phyloP scores from a whole-genome alignment of 1,284 basidiomycete genomes.

The Ganoderma sinense region DNA sequence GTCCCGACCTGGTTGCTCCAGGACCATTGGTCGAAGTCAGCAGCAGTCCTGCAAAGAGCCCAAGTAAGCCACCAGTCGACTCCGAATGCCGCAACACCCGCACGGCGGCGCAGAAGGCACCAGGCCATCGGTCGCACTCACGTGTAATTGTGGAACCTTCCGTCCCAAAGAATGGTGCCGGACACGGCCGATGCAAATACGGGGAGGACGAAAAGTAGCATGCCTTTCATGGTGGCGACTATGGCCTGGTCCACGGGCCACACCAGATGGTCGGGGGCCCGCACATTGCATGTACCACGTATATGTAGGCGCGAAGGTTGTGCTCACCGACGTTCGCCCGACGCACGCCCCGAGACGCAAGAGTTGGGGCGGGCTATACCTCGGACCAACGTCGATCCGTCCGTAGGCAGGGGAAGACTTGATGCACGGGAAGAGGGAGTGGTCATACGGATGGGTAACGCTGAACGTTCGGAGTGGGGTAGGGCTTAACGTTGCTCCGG shows the following conservation, averaged over 20 bases:
- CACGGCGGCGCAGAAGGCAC: neutral
- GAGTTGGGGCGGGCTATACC: conserved; percentile 24
- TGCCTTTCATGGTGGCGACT: conserved; percentile 24
- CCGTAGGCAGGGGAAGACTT: conserved; percentile 15
- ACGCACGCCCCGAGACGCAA: conserved; percentile 20
- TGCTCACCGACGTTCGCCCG: conserved; percentile 29
- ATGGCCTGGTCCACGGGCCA: neutral
- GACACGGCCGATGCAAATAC: conserved; percentile 23
- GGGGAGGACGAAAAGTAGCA: conserved; percentile 20
- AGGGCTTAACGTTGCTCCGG: neutral
- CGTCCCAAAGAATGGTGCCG: conserved; percentile 37
- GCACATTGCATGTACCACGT: conserved; percentile 3
- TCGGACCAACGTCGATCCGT: conserved; percentile 35
- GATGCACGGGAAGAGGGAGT: conserved; percentile 8
- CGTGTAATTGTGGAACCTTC: conserved; percentile 37
- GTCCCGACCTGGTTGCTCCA: conserved; percentile 37
- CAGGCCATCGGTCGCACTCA: conserved; percentile 14
- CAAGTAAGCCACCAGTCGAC: neutral
- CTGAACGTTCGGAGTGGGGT: conserved; percentile 4
- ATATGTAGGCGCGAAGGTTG: conserved; percentile 17
- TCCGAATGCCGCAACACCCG: neutral
- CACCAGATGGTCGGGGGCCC: conserved; percentile 17
- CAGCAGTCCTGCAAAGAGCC: conserved; percentile 26
- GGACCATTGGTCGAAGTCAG: conserved; percentile 37
- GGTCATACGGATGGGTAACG: conserved; percentile 14